These are phyloP conservation scores for Simplicillium aogashimaense DNA, from an alignment of 2,329 filamentous ascomycete genomes.

Conservation along the genomic window DNA sequence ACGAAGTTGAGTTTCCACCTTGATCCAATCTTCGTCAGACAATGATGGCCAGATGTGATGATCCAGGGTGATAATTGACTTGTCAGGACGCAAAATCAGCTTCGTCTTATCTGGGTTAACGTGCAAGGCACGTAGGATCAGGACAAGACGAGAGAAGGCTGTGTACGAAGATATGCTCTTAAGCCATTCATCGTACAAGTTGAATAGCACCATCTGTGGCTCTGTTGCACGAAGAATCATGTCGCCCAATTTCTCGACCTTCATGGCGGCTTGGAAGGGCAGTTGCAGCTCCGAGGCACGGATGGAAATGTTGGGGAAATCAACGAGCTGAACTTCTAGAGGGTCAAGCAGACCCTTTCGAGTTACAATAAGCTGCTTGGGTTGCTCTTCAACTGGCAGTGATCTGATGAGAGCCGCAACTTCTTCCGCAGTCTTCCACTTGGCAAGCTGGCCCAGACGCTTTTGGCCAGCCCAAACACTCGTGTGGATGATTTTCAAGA, in stretches of 20 bases:
- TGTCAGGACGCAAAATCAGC: constrained; percentile 86
- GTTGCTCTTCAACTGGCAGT: constrained; percentile 92
- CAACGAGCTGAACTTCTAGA: constrained; percentile 90
- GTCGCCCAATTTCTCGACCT: constrained; percentile 97
- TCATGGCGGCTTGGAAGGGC: constrained; percentile 99
- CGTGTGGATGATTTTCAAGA: constrained; percentile 98
- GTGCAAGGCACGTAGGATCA: constrained; percentile 89
- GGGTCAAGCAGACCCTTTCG: constrained; percentile 95
- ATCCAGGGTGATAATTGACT: constrained; percentile 95
- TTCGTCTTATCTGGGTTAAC: constrained; percentile 99
- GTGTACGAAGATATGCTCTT: constrained; percentile 99
- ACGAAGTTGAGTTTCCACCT: constrained; percentile 93
- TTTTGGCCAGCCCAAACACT: constrained; percentile 99
- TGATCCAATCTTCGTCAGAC: constrained; percentile 96
- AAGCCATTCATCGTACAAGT: constrained; percentile 96
- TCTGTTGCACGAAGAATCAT: constrained; percentile 98
- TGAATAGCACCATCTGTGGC: constrained; percentile 99
- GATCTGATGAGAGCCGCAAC: constrained; percentile 94
- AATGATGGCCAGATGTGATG: constrained; percentile 98
- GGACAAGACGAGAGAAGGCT: constrained; percentile 86
- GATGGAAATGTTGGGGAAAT: constrained; percentile 99
- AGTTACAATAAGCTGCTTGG: constrained; percentile 96
- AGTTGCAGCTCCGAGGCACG: constrained; percentile 93
- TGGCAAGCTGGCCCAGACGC: constrained; percentile 93
- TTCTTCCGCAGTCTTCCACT: constrained; percentile 99